Percentiles rank a stretch among this genome's conserved stretches.
Evolutionary conservation across 2,329 filamentous ascomycete species (phyloP).

Genomic region (Clarireedia paspali): DNA sequence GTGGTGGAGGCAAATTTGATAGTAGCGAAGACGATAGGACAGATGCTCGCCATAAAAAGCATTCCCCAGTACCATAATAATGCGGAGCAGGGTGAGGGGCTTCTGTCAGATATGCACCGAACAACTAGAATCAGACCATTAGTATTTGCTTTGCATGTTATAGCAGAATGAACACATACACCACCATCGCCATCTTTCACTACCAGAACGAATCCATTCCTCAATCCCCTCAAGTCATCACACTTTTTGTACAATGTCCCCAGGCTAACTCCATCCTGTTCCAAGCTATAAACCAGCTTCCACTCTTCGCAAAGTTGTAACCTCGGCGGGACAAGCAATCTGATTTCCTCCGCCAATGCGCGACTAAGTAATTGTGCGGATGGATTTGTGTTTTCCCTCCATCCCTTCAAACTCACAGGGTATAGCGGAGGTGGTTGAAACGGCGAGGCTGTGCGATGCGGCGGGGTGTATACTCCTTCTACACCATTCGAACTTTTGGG

Average conservation of each 20-base stretch:
- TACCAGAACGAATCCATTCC: constrained; percentile 85
- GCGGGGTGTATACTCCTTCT: constrained; percentile 26
- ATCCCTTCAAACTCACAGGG: constrained; percentile 64
- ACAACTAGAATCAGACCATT: constrained; percentile 46
- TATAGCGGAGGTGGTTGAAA: constrained; percentile 86
- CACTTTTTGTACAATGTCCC: constrained; percentile 79
- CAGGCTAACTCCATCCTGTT: constrained; percentile 84
- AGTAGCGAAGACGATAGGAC: constrained; percentile 47
- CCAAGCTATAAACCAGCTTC: constrained; percentile 80
- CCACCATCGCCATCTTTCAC: constrained; percentile 70
- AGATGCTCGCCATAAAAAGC: constrained; percentile 80
- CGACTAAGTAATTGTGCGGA: constrained; percentile 60
- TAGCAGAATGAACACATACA: constrained; percentile 40
- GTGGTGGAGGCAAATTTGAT: constrained; percentile 53
- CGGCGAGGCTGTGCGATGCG: constrained; percentile 57
- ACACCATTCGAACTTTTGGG: constrained; percentile 12
- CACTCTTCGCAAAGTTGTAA: constrained; percentile 83
- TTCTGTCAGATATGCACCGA: constrained; percentile 92
- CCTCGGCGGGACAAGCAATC: constrained; percentile 77
- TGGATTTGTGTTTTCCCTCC: constrained; percentile 48
- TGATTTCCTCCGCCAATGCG: constrained; percentile 83
- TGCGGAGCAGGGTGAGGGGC: constrained; percentile 71
- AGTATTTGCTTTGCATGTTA: background rate
- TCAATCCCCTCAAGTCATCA: constrained; percentile 54
- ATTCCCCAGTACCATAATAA: constrained; percentile 95